Conservation (phyloP, 208 protist genomes). For the Leishmania turanica region DNA sequence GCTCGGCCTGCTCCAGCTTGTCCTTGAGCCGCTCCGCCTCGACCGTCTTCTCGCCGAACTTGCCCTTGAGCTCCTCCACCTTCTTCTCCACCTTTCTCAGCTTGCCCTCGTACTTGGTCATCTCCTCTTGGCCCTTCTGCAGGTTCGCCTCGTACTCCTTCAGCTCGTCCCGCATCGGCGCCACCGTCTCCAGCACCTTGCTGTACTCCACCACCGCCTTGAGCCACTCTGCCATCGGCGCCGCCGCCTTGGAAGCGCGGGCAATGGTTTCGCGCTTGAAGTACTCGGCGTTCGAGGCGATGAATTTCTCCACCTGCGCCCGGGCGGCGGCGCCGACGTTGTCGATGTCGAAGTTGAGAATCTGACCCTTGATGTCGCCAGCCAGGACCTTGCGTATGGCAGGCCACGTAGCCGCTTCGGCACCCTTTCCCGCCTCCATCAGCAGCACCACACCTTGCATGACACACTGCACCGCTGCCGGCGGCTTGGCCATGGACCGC, state of each 20-base stretch:
- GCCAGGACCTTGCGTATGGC: slow-evolving; percentile 95
- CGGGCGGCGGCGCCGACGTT: slow-evolving; percentile 74
- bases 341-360: slow-evolving; percentile 96
- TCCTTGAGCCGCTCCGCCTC: slow-evolving; percentile 94
- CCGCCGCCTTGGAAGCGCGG: slow-evolving; percentile 94
- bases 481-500: slow-evolving; percentile 95
- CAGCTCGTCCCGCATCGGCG: slow-evolving; percentile 90
- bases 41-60: slow-evolving; percentile 94
- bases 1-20: slow-evolving; percentile 91
- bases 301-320: slow-evolving; percentile 86
- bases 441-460: slow-evolving; percentile 96
- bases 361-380: slow-evolving; percentile 94
- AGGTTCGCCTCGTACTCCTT: slow-evolving; percentile 84
- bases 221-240: slow-evolving; percentile 97
- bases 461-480: slow-evolving; percentile 95
- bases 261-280: slow-evolving; percentile 95
- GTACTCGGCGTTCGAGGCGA: slow-evolving; percentile 84
- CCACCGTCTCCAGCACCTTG: slow-evolving; percentile 94
- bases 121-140: slow-evolving; percentile 84
- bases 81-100: slow-evolving; percentile 93
- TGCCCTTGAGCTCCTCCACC: slow-evolving; percentile 90
- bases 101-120: slow-evolving; percentile 88
- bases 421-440: slow-evolving; percentile 72
- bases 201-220: slow-evolving; percentile 97
- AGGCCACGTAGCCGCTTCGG: slow-evolving; percentile 92